These are phyloP conservation scores for Metarhizium album DNA, from an alignment of 2,329 filamentous ascomycete species.

Conservation along the genomic window DNA sequence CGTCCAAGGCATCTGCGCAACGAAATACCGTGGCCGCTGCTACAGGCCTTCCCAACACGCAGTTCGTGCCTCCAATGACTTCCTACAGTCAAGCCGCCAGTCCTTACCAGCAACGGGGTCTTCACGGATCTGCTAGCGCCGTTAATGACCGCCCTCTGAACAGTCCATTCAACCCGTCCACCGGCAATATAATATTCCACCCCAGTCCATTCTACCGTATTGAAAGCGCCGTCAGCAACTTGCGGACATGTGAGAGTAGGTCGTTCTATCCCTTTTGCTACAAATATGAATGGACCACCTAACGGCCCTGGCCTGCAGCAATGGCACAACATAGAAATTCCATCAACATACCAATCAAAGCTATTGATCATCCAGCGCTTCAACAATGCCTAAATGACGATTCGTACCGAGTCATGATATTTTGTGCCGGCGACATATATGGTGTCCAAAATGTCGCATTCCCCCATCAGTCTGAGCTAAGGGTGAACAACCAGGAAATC, in stretches of 20 bases:
- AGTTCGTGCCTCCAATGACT: conserved; percentile 12
- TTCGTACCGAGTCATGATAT: conserved; percentile 67
- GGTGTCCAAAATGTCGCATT: conserved; percentile 72
- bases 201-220: conserved; percentile 79
- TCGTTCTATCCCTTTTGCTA: neutral
- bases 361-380: conserved; percentile 41
- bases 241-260: conserved; percentile 62
- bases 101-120: conserved; percentile 8
- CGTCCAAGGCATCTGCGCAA: conserved; percentile 10
- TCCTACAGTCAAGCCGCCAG: conserved; percentile 9
- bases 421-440: conserved; percentile 59
- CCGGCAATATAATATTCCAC: conserved; percentile 36
- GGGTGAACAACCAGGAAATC: conserved; percentile 77
- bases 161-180: conserved; percentile 10
- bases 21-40: neutral
- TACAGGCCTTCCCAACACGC: neutral
- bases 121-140: conserved; percentile 6
- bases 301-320: conserved; percentile 24
- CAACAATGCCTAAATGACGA: conserved; percentile 48
- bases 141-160: conserved; percentile 13
- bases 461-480: conserved; percentile 84
- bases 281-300: conserved; percentile 14
- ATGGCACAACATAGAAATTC: conserved; percentile 45
- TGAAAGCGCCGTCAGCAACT: conserved; percentile 50
- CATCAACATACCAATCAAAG: conserved; percentile 31